phyloP scores from a whole-genome alignment of 108 stramenopile species.

The Discostella pseudostelligera region DNA sequence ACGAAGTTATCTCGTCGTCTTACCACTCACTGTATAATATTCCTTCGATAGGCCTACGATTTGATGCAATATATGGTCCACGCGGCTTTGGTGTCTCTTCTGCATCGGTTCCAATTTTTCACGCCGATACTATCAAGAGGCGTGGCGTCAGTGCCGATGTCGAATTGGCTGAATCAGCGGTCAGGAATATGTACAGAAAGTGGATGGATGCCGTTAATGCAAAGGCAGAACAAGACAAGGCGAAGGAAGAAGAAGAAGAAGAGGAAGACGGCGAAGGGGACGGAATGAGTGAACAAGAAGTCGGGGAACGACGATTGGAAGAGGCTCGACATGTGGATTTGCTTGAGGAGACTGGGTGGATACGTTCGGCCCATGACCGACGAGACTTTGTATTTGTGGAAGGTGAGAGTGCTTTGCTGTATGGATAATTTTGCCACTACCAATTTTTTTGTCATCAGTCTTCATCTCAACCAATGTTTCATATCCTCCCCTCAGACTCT shows the following conservation, averaged over 20 bases:
- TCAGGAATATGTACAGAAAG: slow-evolving; percentile 22
- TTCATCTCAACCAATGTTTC: neutral
- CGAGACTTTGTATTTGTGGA: slow-evolving; percentile 70
- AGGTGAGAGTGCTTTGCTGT: slow-evolving; percentile 19
- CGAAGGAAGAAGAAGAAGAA: neutral
- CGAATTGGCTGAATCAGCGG: slow-evolving; percentile 33
- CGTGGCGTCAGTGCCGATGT: slow-evolving; percentile 35
- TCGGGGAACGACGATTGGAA: neutral
- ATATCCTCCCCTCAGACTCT: slow-evolving; percentile 39
- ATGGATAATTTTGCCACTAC: neutral
- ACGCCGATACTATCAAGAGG: slow-evolving; percentile 22
- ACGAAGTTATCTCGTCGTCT: slow-evolving; percentile 69
- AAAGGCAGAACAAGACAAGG: neutral
- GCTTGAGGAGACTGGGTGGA: slow-evolving; percentile 32
- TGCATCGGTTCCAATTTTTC: slow-evolving; percentile 31
- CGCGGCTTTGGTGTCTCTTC: slow-evolving; percentile 62
- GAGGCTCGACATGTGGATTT: slow-evolving; percentile 17
- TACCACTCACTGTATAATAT: slow-evolving; percentile 44
- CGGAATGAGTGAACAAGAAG: neutral
- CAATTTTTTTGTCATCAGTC: neutral
- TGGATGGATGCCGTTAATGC: slow-evolving; percentile 13
- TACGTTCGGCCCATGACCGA: slow-evolving; percentile 29
- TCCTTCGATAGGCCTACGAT: slow-evolving; percentile 54
- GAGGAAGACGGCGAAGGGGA: neutral
- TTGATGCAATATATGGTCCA: slow-evolving; percentile 75